Evolutionary conservation across 495 filamentous ascomycete genomes (phyloP).

Genomic region (Tuber umbilicatum): DNA sequence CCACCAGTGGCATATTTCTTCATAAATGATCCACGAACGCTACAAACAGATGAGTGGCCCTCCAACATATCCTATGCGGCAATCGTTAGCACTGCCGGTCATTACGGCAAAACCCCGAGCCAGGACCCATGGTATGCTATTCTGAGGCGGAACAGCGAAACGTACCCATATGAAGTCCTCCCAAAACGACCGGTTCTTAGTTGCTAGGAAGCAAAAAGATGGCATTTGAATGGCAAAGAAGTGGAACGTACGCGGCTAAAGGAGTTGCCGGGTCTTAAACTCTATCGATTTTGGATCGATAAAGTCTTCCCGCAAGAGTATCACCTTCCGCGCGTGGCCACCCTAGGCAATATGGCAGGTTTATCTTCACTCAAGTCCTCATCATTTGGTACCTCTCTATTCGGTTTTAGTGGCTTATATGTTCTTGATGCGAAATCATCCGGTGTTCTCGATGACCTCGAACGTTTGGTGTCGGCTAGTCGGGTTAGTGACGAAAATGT

Average conservation of each 20-base stretch:
- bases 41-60: neutral
- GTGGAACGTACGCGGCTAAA: neutral
- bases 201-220: neutral
- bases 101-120: too few species aligned
- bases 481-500: neutral
- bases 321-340: accelerated
- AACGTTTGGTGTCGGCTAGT: neutral
- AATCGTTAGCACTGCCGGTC: neutral
- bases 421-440: neutral
- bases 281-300: neutral
- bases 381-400: too few species aligned
- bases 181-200: neutral
- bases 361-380: neutral
- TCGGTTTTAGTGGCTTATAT: neutral
- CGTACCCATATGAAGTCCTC: neutral
- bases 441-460: neutral
- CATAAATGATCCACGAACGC: accelerated
- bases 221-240: neutral
- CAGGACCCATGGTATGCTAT: neutral
- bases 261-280: neutral
- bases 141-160: too few species aligned
- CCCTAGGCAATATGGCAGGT: neutral
- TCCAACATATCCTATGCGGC: neutral
- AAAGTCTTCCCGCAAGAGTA: neutral
- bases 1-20: neutral